Evolutionary conservation across 257 asterid species (phyloP), one percentile per base, ranked within the genome.

Genomic region (Rubia yunnanensis): DNA sequence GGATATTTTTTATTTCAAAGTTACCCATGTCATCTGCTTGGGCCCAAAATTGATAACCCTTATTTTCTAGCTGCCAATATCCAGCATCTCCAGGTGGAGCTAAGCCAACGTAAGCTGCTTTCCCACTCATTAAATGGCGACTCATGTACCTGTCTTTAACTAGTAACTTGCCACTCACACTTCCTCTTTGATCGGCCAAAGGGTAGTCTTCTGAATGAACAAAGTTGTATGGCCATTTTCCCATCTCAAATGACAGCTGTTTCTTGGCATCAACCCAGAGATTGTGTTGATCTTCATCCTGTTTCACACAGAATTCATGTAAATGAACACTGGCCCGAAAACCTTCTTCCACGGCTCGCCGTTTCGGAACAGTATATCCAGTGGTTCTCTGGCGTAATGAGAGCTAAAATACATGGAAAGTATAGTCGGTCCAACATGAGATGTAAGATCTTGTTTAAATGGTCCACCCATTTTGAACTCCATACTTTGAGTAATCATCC

Each of bases 31-130:
- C 64, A 65, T 92, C 85, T 11, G 88, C 66, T 48, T 76, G 68
- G 1, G 83, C 78, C 96, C 98, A 92, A 63, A 88, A 92, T 52
- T 92, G 98, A 70, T 89, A 89, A 13, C 85, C 98, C 98, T 84
- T 87, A 80, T 76, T 89, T 77, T 89, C 96, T 10, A 44, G 72
- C 80, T 92, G 98, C 96, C 96, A 89, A 7, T 95, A 92, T 80
- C 96, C 98, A n/a, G 73, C 64, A 13, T 87, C 84, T 27, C 96
- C 96, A 0, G 94, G 87, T 2, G 75, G 72, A 68, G 96, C 98
- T 28, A 92, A 72, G 26, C 98, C 98, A 22, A 92, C 66, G 49
- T 53, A 81, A 55, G 95, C 95, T 14, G 83, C 76, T 36, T 52
- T 77, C 59, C 92, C 92, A 28, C 66, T 66, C 10, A 92, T 81